Percentiles rank a stretch among this genome's conserved stretches.
Evolutionary conservation across 1,139 yeast species (phyloP).

Genomic region (Saccharomycopsis hybrid): DNA sequence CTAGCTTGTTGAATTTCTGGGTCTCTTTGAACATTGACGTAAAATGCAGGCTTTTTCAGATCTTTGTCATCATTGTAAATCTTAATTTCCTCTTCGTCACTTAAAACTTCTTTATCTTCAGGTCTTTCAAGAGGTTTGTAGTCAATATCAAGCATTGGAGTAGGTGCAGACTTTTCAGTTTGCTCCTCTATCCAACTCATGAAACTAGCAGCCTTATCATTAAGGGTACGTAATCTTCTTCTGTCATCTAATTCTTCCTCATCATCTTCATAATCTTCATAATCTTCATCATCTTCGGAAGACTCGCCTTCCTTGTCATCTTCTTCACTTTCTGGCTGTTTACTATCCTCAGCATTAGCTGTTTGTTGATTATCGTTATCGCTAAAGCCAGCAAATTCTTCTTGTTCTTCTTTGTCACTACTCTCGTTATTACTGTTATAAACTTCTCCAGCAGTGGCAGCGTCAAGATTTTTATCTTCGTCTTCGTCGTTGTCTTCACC

Average conservation of each 20-base stretch:
- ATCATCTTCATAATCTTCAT: conserved; percentile 24
- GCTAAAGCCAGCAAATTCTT: conserved; percentile 22
- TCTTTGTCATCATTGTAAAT: conserved; percentile 7
- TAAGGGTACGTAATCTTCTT: conserved; percentile 12
- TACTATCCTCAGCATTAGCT: conserved; percentile 25
- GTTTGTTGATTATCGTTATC: conserved; percentile 27
- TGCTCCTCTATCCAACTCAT: conserved; percentile 49
- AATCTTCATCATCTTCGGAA: conserved; percentile 11
- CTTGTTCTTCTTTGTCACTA: conserved; percentile 24
- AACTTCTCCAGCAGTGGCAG: conserved; percentile 27
- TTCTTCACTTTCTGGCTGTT: conserved; percentile 25
- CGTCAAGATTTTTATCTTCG: conserved; percentile 29
- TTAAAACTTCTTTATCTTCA: conserved; percentile 51
- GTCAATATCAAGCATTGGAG: conserved; percentile 47
- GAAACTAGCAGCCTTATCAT: conserved; percentile 39
- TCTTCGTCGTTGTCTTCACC: conserved; percentile 25
- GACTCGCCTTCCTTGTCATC: conserved; percentile 26
- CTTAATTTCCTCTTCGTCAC: conserved; percentile 20
- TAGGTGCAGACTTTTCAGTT: conserved; percentile 42
- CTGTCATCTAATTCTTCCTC: conserved; percentile 23
- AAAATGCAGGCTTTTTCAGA: conserved; percentile 47
- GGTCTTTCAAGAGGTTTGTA: conserved; percentile 44
- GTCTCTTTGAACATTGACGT: conserved; percentile 59
- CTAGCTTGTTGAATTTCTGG: conserved; percentile 62
- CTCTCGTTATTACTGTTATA: conserved; percentile 27